These are phyloP conservation scores for Aspergillus bridgeri DNA, from an alignment of 495 filamentous ascomycete species.

Conservation along the genomic window DNA sequence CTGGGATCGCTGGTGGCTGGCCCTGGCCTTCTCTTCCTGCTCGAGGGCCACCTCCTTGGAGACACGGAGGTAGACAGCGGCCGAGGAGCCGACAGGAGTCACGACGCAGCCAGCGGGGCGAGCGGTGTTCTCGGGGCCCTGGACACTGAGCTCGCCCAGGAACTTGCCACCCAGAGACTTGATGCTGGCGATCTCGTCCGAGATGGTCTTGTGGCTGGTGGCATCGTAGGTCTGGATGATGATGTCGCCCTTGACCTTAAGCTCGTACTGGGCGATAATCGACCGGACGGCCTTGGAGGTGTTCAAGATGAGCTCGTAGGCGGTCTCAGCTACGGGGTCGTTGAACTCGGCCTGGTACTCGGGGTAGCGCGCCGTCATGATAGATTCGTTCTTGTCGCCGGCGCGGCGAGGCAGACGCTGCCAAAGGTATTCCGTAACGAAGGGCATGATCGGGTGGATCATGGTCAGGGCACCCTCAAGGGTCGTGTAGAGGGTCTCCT, in stretches of 20 bases:
- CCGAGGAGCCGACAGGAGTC: slow-evolving; percentile 60
- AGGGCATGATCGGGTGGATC: slow-evolving; percentile 79
- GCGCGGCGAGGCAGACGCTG: slow-evolving; percentile 67
- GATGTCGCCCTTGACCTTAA: slow-evolving; percentile 55
- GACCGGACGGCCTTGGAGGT: slow-evolving; percentile 56
- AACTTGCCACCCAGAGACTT: slow-evolving; percentile 63
- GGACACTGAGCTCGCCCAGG: slow-evolving; percentile 48
- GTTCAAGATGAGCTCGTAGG: slow-evolving; percentile 64
- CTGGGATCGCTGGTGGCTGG: slow-evolving; percentile 41
- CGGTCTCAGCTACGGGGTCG: slow-evolving; percentile 53
- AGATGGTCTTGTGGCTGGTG: slow-evolving; percentile 52
- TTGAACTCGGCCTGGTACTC: slow-evolving; percentile 52
- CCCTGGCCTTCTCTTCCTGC: slow-evolving; percentile 60
- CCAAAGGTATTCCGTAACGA: slow-evolving; percentile 75
- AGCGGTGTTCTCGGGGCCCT: slow-evolving; percentile 45
- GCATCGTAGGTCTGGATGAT: slow-evolving; percentile 59
- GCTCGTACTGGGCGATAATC: slow-evolving; percentile 53
- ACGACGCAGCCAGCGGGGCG: slow-evolving; percentile 69
- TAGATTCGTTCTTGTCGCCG: slow-evolving; percentile 59
- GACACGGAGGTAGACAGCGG: slow-evolving; percentile 68
- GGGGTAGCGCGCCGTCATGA: slow-evolving; percentile 67
- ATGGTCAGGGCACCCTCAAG: slow-evolving; percentile 64
- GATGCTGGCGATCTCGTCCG: slow-evolving; percentile 56
- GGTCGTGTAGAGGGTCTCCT: slow-evolving; percentile 63
- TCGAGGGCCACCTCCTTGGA: slow-evolving; percentile 65